Evolutionary conservation across 1,284 basidiomycete species (phyloP).

Genomic region (Psilocybe mexicana): DNA sequence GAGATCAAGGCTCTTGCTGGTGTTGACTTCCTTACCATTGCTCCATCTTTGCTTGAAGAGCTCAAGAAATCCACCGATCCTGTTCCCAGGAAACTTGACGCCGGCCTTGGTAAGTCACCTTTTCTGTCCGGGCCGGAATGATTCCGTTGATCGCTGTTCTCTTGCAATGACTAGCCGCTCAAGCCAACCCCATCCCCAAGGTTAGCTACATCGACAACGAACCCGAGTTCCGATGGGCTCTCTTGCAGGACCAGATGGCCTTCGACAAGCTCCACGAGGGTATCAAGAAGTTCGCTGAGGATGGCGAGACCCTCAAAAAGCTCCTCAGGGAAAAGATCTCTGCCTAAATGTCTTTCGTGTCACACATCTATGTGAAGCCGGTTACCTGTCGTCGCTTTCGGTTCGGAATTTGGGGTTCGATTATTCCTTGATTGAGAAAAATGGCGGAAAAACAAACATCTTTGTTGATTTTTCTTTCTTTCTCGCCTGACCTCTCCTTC

Average conservation of each 20-base stretch:
- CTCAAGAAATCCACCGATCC: slow-evolving; percentile 79
- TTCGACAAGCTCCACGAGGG: slow-evolving; percentile 97
- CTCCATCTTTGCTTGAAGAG: slow-evolving; percentile 89
- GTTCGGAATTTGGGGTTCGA: not conserved
- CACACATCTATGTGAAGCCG: not conserved
- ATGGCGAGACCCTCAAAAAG: slow-evolving; percentile 87
- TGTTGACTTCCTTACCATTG: slow-evolving; percentile 96
- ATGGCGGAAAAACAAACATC: not conserved
- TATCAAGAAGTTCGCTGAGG: slow-evolving; percentile 96
- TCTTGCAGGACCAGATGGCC: slow-evolving; percentile 92
- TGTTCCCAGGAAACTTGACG: slow-evolving; percentile 86
- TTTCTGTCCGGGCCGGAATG: slow-evolving; percentile 3
- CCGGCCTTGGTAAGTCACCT: slow-evolving; percentile 56
- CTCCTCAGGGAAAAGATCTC: slow-evolving; percentile 81
- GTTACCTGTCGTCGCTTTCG: not conserved
- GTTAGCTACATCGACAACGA: slow-evolving; percentile 91
- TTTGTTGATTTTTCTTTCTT: not conserved
- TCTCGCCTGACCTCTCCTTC: not conserved
- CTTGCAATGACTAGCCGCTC: slow-evolving; percentile 40
- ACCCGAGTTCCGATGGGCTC: slow-evolving; percentile 92
- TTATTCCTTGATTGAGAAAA: not conserved
- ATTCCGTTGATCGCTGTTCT: slow-evolving; percentile 1
- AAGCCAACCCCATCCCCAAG: slow-evolving; percentile 71
- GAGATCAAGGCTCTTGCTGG: slow-evolving; percentile 96
- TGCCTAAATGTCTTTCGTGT: slow-evolving; percentile 34